Conservation (phyloP, 1,139 yeast genomes). For the Yamadazyma conglobata region DNA sequence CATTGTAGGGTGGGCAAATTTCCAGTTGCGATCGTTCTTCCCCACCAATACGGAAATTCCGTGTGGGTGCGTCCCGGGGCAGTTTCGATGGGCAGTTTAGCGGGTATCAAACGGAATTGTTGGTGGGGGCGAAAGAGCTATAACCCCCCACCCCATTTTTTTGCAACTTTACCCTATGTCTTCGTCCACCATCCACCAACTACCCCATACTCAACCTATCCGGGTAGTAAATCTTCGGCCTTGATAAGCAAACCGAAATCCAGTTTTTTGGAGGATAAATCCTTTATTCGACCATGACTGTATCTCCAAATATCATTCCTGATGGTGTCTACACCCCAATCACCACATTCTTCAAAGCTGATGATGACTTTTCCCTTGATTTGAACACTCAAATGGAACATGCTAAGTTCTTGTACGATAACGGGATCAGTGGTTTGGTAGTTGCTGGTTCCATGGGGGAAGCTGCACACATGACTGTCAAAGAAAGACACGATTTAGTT, state of each 20-base stretch:
- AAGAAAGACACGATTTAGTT: conserved; percentile 29
- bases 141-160: conserved; percentile 4
- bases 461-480: conserved; percentile 30
- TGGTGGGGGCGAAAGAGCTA: conserved; percentile 6
- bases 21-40: not conserved
- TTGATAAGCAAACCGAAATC: no score
- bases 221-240: no score
- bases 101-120: no score
- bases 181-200: no score
- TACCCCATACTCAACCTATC: no score
- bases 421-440: conserved; percentile 46
- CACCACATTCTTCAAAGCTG: conserved; percentile 47
- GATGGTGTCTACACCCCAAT: conserved; percentile 45
- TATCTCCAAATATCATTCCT: conserved; percentile 11
- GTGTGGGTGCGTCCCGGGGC: no score
- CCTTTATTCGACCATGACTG: no score
- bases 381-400: conserved; percentile 40
- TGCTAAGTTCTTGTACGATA: conserved; percentile 33
- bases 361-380: conserved; percentile 35
- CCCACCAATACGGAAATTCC: not conserved
- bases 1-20: not conserved
- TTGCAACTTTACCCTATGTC: no score
- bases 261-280: no score
- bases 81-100: no score
- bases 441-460: conserved; percentile 49